Conservation (phyloP, 2,329 filamentous ascomycete species). For the Arthrinium puccinioides region DNA sequence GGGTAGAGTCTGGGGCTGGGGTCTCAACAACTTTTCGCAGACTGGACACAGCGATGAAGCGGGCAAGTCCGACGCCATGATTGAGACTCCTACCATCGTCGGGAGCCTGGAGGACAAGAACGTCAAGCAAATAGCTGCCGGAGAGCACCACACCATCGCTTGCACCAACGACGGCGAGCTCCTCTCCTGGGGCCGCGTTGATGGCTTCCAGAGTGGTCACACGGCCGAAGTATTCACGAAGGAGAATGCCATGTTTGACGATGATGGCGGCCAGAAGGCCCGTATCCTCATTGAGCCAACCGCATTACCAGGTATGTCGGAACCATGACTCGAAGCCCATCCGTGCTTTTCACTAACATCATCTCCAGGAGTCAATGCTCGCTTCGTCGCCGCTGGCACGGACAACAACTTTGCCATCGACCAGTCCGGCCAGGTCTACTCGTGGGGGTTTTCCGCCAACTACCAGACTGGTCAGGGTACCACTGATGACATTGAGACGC, state of each 20-base stretch:
- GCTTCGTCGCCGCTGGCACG: slow-evolving; percentile 53
- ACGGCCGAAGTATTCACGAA: slow-evolving; percentile 47
- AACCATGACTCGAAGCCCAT: background rate
- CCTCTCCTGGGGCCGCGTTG: slow-evolving; percentile 38
- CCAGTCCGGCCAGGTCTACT: slow-evolving; percentile 61
- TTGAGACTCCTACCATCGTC: slow-evolving; percentile 65
- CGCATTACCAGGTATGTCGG: slow-evolving; percentile 43
- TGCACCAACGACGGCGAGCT: slow-evolving; percentile 33
- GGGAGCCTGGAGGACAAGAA: slow-evolving; percentile 53
- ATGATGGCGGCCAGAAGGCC: slow-evolving; percentile 40
- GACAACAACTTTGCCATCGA: slow-evolving; percentile 71
- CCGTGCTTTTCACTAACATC: slow-evolving; percentile 10
- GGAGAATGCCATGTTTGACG: slow-evolving; percentile 56
- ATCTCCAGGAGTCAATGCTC: slow-evolving; percentile 39
- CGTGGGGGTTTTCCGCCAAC: slow-evolving; percentile 74
- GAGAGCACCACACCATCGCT: slow-evolving; percentile 58
- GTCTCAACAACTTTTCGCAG: slow-evolving; percentile 65
- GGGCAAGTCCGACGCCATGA: slow-evolving; percentile 61
- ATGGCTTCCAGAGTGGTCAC: slow-evolving; percentile 47
- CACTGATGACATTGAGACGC: slow-evolving; percentile 70
- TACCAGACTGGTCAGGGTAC: slow-evolving; percentile 75
- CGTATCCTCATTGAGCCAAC: slow-evolving; percentile 66
- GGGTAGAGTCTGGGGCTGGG: slow-evolving; percentile 62
- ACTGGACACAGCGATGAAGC: slow-evolving; percentile 56
- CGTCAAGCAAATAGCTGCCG: slow-evolving; percentile 64